These are phyloP conservation scores for Trichoderma pleuroti DNA, from an alignment of 2,329 filamentous ascomycete genomes.

Conservation along the genomic window DNA sequence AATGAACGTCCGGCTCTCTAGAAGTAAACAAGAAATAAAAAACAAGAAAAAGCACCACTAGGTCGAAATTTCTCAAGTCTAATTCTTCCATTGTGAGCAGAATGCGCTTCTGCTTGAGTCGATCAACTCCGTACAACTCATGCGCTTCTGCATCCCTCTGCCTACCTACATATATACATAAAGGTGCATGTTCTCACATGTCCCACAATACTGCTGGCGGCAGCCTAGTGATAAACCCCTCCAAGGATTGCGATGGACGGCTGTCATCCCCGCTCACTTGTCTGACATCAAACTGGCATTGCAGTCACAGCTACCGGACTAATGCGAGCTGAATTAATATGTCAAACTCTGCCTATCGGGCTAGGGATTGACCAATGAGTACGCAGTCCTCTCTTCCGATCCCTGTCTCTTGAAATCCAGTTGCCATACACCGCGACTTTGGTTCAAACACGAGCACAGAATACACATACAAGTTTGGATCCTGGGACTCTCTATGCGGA, in stretches of 20 bases:
- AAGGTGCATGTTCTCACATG: neutral
- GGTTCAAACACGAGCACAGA: neutral
- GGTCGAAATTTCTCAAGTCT: neutral
- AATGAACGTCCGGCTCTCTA: neutral
- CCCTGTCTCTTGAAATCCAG: neutral
- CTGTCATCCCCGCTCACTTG: neutral
- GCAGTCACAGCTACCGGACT: neutral
- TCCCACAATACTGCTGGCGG: neutral
- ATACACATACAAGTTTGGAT: neutral
- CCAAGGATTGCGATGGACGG: neutral
- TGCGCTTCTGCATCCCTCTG: neutral
- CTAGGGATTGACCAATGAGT: neutral
- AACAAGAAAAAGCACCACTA: neutral
- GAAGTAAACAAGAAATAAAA: neutral
- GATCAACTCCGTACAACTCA: neutral
- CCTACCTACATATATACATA: neutral
- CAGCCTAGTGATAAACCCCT: neutral
- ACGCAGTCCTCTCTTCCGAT: neutral
- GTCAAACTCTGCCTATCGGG: neutral
- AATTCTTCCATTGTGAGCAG: neutral
- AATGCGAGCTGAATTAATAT: neutral
- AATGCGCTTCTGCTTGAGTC: neutral
- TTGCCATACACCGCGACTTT: neutral
- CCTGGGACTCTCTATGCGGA: neutral
- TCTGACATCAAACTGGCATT: neutral